Evolutionary conservation across 1,284 basidiomycete genomes (phyloP).

Genomic region (Rhodotorula sp.): DNA sequence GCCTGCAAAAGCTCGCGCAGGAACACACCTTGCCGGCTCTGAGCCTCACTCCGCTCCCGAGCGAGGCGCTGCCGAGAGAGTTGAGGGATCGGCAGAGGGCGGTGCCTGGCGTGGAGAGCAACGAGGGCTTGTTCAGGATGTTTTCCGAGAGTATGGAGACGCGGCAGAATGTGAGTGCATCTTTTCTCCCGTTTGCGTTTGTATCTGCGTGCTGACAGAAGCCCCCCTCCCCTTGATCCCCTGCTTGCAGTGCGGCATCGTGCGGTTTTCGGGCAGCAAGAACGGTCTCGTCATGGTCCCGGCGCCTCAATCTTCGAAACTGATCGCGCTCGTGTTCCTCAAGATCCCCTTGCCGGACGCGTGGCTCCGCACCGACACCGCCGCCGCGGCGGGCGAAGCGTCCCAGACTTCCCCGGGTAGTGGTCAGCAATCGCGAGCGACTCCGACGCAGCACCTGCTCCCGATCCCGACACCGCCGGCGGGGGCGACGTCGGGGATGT

Average conservation of each 20-base stretch:
- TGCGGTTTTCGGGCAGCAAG: slow-evolving; percentile 21
- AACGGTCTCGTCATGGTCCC: slow-evolving; percentile 36
- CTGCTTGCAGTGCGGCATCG: slow-evolving; percentile 26
- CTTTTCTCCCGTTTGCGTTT: too few relatives aligned
- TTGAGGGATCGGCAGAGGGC: slow-evolving; percentile 21
- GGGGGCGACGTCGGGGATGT: slow-evolving; percentile 21
- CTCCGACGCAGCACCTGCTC: slow-evolving; percentile 1
- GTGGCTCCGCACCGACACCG: slow-evolving; percentile 17
- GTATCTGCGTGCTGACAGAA: background rate
- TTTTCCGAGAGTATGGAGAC: slow-evolving; percentile 31
- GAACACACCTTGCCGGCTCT: slow-evolving; percentile 31
- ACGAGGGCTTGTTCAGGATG: slow-evolving; percentile 82
- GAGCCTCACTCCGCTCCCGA: slow-evolving; percentile 22
- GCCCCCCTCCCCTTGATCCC: too few relatives aligned
- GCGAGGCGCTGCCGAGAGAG: slow-evolving; percentile 23
- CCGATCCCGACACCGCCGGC: background rate
- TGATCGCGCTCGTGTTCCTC: slow-evolving; percentile 35
- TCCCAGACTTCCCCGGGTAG: background rate
- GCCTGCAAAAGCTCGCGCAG: slow-evolving; percentile 30
- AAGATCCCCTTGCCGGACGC: slow-evolving; percentile 32
- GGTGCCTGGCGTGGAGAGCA: slow-evolving; percentile 48
- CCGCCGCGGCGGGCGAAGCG: background rate
- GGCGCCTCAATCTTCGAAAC: slow-evolving; percentile 20
- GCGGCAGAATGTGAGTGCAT: slow-evolving; percentile 14
- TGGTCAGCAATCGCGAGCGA: background rate